Evolutionary conservation across 2,329 filamentous ascomycete genomes (phyloP).

Genomic region (Chaetomiaceae sp.): DNA sequence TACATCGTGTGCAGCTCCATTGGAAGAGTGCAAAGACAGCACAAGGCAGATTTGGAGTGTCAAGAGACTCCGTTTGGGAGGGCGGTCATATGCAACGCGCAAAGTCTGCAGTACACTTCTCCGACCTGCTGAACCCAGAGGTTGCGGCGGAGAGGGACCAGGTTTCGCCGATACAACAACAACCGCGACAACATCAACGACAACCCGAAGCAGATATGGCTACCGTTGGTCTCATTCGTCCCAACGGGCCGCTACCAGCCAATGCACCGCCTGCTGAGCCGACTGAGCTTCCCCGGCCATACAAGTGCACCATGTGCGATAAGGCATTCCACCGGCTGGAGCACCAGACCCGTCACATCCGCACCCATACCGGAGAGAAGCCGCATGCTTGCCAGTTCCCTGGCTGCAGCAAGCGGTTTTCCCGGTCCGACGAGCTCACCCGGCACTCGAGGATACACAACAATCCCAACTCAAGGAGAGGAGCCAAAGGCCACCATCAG

Average conservation of each 20-base stretch:
- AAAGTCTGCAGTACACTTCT: constrained; percentile 69
- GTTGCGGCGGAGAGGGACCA: constrained; percentile 23
- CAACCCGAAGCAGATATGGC: constrained; percentile 35
- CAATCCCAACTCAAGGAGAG: constrained; percentile 93
- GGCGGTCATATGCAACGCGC: constrained; percentile 69
- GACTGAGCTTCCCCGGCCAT: constrained; percentile 82
- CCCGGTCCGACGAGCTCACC: constrained; percentile 91
- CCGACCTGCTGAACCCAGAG: constrained; percentile 66
- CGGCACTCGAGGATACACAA: constrained; percentile 97
- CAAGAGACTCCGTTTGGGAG: constrained; percentile 17
- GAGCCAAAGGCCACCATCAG: constrained; percentile 67
- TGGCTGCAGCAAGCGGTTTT: constrained; percentile 96
- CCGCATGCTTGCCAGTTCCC: constrained; percentile 94
- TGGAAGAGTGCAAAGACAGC: constrained; percentile 14
- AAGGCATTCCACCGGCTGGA: constrained; percentile 98
- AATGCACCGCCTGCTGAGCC: constrained; percentile 59
- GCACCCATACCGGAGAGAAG: constrained; percentile 97
- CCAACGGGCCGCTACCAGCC: constrained; percentile 56
- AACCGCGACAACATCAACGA: constrained; percentile 29
- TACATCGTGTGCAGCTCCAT: constrained; percentile 22
- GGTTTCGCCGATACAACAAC: constrained; percentile 24
- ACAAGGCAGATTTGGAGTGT: constrained; percentile 9
- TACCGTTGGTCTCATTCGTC: constrained; percentile 52
- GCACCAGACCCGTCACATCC: constrained; percentile 86
- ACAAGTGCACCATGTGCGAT: constrained; percentile 97